Base-by-base conservation (phyloP, 2,329 filamentous ascomycete genomes). In the Trematosphaeria pertusa region DNA sequence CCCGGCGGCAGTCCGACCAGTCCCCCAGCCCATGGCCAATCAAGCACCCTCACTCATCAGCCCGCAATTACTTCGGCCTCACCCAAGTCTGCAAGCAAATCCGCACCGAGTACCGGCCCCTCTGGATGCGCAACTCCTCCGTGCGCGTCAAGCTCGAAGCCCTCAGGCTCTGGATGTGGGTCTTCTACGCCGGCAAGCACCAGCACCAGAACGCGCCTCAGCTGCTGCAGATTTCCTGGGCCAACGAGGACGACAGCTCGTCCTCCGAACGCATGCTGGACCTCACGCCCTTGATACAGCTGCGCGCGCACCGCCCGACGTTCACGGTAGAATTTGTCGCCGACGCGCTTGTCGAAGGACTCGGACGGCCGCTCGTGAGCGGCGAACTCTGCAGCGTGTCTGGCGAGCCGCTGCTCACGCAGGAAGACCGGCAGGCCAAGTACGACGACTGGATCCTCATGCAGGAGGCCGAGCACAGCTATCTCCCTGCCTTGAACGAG, bases 1-100 rank as follows among this genome's bases (percentile, higher is more conserved):
- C 12, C 22, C 14, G 14, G 31, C 14, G 11, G 4, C 15, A 15
- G 15, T 17, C 20, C 14, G 2, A 37, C 24, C 9, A n/a, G 28
- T n/a, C n/a, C 17, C 19, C 7, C 4, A 40, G 31, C 6, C 43
- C 31, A 17, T 46, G 22, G 30, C 37, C 43, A 3, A 19, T 35
- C 7, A 14, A 14, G 9, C 3, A 4, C 5, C 21, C 10, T 3
- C 4, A 2, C 15, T n/a, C 18, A 11, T 40, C 43, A 3, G 36
- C 31, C 9, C 43, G 43, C 15, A 30, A 36, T 1, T 46, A 40
- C 31, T 30, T 46, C 18, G 43, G 37, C 18, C 31, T 46, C 15
- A 46, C 43, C 2, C 43, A 46, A 37, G 22, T 28, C 31, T 39
- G 36, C 43, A 36, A 41, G 37, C 43, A 40, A 7, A 33, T 46